Evolutionary conservation across 768 basidiomycete species (phyloP).

Genomic region (Hygrophorus pudorinus): DNA sequence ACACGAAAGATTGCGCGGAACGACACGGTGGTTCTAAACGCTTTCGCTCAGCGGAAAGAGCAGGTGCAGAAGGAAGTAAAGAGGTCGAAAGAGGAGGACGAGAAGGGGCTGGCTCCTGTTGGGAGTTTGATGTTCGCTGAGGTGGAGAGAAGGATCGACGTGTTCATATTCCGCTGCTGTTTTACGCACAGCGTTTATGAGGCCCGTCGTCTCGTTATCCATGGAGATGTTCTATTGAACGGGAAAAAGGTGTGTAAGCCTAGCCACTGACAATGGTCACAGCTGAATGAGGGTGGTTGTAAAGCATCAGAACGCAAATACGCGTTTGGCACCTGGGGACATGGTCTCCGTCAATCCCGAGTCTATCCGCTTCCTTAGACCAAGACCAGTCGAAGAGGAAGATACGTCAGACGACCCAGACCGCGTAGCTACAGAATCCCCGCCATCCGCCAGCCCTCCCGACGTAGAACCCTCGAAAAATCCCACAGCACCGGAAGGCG

Average conservation of each 20-base stretch:
- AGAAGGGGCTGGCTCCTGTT: conserved; percentile 73
- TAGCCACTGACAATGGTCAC: no score
- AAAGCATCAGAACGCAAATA: conserved; percentile 81
- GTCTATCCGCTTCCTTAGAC: conserved; percentile 64
- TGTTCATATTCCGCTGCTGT: conserved; percentile 83
- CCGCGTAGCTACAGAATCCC: neutral
- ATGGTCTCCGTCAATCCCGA: conserved; percentile 83
- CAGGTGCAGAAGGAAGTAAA: conserved; percentile 35
- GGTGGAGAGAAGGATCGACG: conserved; percentile 90
- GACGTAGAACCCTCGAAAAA: neutral
- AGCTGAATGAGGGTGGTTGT: conserved; percentile 1
- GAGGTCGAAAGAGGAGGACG: conserved; percentile 40
- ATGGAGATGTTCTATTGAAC: conserved; percentile 82
- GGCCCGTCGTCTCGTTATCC: conserved; percentile 76
- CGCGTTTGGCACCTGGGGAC: conserved; percentile 86
- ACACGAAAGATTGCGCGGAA: conserved; percentile 34
- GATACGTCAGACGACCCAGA: conserved; percentile 8
- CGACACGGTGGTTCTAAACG: conserved; percentile 37
- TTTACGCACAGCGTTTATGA: conserved; percentile 85
- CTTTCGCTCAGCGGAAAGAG: conserved; percentile 47
- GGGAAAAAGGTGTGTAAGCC: conserved; percentile 64
- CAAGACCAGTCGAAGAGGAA: conserved; percentile 24
- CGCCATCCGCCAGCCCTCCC: neutral
- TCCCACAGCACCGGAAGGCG: conserved; percentile 5
- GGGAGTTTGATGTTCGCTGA: conserved; percentile 93